These are phyloP conservation scores for Meyerozyma sp. DNA, from an alignment of 1,139 yeast species.

Conservation along the genomic window DNA sequence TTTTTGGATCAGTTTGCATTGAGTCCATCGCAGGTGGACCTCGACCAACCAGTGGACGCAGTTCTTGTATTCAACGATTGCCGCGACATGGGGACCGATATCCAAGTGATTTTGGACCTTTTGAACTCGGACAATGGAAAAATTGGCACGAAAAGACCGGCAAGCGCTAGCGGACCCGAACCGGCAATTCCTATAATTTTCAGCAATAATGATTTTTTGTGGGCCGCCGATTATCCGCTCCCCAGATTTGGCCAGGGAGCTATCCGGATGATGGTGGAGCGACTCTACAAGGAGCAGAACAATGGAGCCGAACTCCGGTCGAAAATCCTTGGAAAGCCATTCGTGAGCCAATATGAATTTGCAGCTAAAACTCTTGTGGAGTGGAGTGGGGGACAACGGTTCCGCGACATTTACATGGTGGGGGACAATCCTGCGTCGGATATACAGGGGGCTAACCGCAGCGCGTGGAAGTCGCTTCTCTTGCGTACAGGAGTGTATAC, in stretches of 20 bases:
- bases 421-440: constrained; percentile 96
- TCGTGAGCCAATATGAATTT: constrained; percentile 71
- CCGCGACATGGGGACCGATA: constrained; percentile 81
- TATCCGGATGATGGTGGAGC: constrained; percentile 59
- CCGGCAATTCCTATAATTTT: constrained; percentile 80
- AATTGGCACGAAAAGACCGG: constrained; percentile 55
- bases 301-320: constrained; percentile 37
- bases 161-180: constrained; percentile 12
- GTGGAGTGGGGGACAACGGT: constrained; percentile 48
- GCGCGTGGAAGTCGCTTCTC: constrained; percentile 84
- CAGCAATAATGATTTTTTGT: constrained; percentile 81
- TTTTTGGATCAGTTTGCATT: constrained; percentile 46
- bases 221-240: constrained; percentile 80
- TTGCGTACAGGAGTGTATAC: constrained; percentile 84
- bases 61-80: constrained; percentile 88
- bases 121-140: constrained; percentile 60
- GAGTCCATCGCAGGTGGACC: constrained; percentile 20
- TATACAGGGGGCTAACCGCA: constrained; percentile 78
- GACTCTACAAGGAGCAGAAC: constrained; percentile 56
- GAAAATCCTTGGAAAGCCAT: constrained; percentile 81
- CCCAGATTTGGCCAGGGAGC: constrained; percentile 96
- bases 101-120: constrained; percentile 72
- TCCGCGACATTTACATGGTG: constrained; percentile 73
- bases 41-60: constrained; percentile 58
- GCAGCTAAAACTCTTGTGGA: constrained; percentile 69